A percentile compares a stretch with the other conserved stretches of the same genome.
These are phyloP conservation scores for Paraphoma sp. DNA, from an alignment of 2,329 filamentous ascomycete species.

Conservation along the genomic window DNA sequence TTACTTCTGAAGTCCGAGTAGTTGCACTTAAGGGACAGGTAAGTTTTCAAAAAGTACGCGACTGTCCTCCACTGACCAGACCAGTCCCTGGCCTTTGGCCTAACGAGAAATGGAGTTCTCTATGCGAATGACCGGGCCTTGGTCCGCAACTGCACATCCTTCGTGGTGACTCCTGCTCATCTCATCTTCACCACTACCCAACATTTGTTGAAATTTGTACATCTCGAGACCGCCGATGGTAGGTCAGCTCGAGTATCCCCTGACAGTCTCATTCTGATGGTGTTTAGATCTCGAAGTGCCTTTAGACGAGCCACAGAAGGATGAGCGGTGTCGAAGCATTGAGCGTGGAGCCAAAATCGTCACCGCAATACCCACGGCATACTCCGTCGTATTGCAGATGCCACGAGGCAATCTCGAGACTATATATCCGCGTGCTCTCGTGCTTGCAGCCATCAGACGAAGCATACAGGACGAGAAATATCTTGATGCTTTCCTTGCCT, in stretches of 20 bases:
- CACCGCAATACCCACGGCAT: slow-evolving; percentile 86
- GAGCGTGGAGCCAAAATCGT: slow-evolving; percentile 88
- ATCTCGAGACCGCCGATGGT: slow-evolving; percentile 73
- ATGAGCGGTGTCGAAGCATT: slow-evolving; percentile 90
- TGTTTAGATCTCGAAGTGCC: slow-evolving; percentile 77
- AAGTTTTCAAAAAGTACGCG: slow-evolving; percentile 2
- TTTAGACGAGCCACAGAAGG: slow-evolving; percentile 84
- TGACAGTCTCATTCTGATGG: slow-evolving; percentile 6
- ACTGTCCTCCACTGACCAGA: slow-evolving; percentile 20
- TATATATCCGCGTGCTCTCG: slow-evolving; percentile 89
- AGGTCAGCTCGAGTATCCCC: slow-evolving; percentile 25
- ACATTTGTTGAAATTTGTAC: slow-evolving; percentile 92
- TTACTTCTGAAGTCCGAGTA: slow-evolving; percentile 33
- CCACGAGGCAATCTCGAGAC: slow-evolving; percentile 95
- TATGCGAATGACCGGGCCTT: slow-evolving; percentile 78
- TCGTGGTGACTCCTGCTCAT: slow-evolving; percentile 79
- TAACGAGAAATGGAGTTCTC: slow-evolving; percentile 78
- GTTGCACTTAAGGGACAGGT: slow-evolving; percentile 33
- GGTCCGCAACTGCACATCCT: slow-evolving; percentile 90
- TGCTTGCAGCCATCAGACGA: slow-evolving; percentile 85
- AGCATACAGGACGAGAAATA: slow-evolving; percentile 84
- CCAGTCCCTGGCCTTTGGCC: slow-evolving; percentile 63
- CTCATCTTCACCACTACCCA: slow-evolving; percentile 91
- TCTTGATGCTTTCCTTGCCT: slow-evolving; percentile 81
- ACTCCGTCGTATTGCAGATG: slow-evolving; percentile 90